Base-by-base conservation (phyloP, 192 early-diverging fungal genomes). In the Dispira parvispora region DNA sequence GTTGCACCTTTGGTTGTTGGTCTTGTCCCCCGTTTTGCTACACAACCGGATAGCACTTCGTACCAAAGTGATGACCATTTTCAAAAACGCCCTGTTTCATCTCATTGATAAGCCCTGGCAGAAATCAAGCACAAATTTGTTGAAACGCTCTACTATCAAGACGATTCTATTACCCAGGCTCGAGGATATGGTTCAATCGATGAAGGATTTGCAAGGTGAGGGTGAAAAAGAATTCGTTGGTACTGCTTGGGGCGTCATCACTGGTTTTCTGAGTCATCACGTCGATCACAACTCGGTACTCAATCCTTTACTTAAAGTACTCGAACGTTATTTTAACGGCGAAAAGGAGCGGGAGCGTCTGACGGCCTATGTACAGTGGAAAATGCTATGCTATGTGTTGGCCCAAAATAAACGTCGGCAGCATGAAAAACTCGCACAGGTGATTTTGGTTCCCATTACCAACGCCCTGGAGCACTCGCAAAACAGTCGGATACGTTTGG, bases 291-390 rank as follows among this genome's bases (percentile, higher is more conserved):
- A 28, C 9, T 14, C 53, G 25, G 21, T 25, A 3, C 53, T 55
- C 53, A 55, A 55, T 28, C 53, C 53, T 0, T 55, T 55, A 3
- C 53, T 55, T 23, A 55, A 55, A 9, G 23, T 25, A 28, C 53
- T 55, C 13, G 53, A 55, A 26, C 4, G 25, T 21, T 21, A 13
- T 12, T 55, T 55, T 26, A 55, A 55, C 25, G 28, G 18, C 25
- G 8, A 3, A 3, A 14, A 25, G 18, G 18, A 21, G 20, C 25
- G 28, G 14, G 23, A 14, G 1, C 21, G 28, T 9, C 3, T 13
- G 53, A 25, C 53, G 13, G 23, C 53, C 16, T 55, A 27, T 26
- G 2, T 3, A 26, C 53, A 55, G 3, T 55, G 53, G 53, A 21
- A 28, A 21, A 4, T 21, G 13, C 9, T 55, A 3, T 27, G 21